Percentiles rank a stretch among this genome's conserved stretches.
Conservation (phyloP, 208 protist species). For the Trypanosoma brucei region DNA sequence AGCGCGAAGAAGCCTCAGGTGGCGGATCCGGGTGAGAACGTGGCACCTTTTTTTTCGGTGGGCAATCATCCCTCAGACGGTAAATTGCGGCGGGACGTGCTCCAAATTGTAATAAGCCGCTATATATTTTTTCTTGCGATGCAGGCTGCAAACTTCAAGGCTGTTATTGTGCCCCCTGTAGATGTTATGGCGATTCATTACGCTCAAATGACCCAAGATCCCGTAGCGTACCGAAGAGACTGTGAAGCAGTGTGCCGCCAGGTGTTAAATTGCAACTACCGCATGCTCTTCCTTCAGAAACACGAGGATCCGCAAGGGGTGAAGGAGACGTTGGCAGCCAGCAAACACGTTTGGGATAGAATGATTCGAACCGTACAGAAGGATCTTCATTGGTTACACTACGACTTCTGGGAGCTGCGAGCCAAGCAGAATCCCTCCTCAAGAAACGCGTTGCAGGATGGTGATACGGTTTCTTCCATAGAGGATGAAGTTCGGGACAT, state of each 20-base stretch:
- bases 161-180: conserved; percentile 80
- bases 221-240: conserved; percentile 70
- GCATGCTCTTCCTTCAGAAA: conserved; percentile 69
- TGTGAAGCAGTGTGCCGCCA: conserved; percentile 82
- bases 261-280: conserved; percentile 85
- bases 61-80: conserved; percentile 1
- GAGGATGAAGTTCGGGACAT: not conserved
- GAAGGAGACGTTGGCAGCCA: conserved; percentile 55
- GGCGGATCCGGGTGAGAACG: not conserved
- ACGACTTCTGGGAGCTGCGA: conserved; percentile 82
- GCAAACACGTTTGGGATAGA: conserved; percentile 79
- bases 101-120: conserved; percentile 64
- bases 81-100: conserved; percentile 25
- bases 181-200: conserved; percentile 88
- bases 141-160: conserved; percentile 85
- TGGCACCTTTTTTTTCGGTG: not conserved
- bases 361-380: conserved; percentile 78
- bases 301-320: conserved; percentile 36
- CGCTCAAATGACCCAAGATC: conserved; percentile 67
- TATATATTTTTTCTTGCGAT: conserved; percentile 89
- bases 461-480: not conserved
- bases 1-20: not conserved
- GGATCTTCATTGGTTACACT: conserved; percentile 75
- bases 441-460: not conserved
- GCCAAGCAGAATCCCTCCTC: not conserved